These are phyloP conservation scores for Solanum arcanum DNA, from an alignment of 257 asterid genomes.

Conservation along the genomic window DNA sequence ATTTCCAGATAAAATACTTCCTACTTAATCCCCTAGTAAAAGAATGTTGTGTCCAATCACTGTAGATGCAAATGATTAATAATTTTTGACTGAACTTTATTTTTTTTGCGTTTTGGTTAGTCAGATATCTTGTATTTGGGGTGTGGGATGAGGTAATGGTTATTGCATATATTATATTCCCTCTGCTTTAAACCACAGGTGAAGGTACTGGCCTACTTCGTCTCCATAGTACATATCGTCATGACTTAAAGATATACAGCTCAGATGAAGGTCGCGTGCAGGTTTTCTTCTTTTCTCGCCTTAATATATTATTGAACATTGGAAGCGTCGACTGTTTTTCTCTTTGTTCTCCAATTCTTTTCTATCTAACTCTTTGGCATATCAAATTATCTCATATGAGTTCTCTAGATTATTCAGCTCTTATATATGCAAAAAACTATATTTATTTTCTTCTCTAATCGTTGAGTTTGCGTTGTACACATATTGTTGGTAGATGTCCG, in stretches of 20 bases:
- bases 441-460: not conserved
- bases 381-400: not conserved
- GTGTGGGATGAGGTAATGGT: not conserved
- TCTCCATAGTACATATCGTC: conserved; percentile 97
- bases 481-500: conserved; percentile 64
- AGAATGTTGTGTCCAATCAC: not conserved
- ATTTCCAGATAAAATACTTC: not conserved
- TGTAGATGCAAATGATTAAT: not conserved
- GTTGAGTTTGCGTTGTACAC: not conserved
- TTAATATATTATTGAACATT: not conserved
- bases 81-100: not conserved
- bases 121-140: not conserved
- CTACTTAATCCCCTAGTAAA: not conserved
- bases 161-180: not conserved
- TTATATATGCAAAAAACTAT: not conserved
- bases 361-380: not conserved
- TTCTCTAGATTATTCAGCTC: not conserved
- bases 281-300: conserved; percentile 23
- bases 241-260: conserved; percentile 90
- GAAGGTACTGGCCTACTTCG: conserved; percentile 99
- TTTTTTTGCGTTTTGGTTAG: not conserved
- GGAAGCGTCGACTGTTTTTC: not conserved
- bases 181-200: conserved; percentile 34
- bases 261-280: conserved; percentile 99
- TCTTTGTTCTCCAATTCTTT: not conserved